Evolutionary conservation across 768 basidiomycete genomes (phyloP), one percentile per base, ranked within the genome.

Genomic region (Agaricus blazei): DNA sequence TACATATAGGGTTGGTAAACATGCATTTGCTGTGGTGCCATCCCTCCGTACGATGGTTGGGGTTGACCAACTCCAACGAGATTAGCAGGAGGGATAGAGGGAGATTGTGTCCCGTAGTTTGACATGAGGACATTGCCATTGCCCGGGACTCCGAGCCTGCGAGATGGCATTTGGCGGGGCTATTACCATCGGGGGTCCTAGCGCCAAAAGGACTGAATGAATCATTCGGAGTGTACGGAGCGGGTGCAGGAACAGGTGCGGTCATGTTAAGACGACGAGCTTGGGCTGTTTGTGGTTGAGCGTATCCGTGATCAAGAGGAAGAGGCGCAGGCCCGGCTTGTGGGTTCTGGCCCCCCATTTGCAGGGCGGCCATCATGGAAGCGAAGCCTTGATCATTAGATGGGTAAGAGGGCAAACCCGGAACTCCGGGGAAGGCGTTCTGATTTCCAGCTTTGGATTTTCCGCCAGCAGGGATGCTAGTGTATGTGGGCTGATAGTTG

Each of bases 311-410:
- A 58, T 92, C 88, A 52, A 85, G 81, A 49, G 85, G 60, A 11
- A 65, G 63, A 56, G 65, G 67, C 31, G 68, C 79, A 28, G 85
- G 89, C 9, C 83, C 88, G 34, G 88, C 84, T 65, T 91, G 88
- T 15, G 88, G 84, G 59, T 90, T 92, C 67, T 90, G 88, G 23
- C 88, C 90, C 59, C 88, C 90, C 89, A 92, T 90, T 69, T 92
- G 91, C 60, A 93, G 72, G 15, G 91, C 87, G 31, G 90, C 91
- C 90, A 93, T 93, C 89, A 93, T 93, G 11, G 90, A 91, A 48
- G 90, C 90, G 51, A 93, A 71, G 15, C 88, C 87, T 68, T 92
- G 90, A 64, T 91, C 89, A 56, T 86, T 90, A 48, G 85, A 82
- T 12, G 88, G 86, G 64, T 91, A 90, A 7, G 87, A 82, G 11